phyloP scores from a whole-genome alignment of 129 eudicot species.

The Arctium lappa region DNA sequence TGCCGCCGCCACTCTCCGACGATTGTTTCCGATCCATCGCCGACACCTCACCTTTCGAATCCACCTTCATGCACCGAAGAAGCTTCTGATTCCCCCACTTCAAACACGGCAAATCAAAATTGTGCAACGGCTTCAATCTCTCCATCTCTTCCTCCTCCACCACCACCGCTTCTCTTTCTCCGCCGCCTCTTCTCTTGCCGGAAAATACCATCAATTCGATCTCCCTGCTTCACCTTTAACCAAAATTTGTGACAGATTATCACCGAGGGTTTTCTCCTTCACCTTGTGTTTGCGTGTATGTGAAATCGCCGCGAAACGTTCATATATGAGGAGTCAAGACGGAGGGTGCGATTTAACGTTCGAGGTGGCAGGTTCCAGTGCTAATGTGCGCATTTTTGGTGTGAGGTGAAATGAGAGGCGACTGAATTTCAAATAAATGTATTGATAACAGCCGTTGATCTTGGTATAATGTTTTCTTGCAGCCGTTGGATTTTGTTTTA shows the following conservation, averaged over 20 bases:
- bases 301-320: slow-evolving; percentile 49
- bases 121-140: slow-evolving; percentile 60
- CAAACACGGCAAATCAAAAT: slow-evolving; percentile 57
- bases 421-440: slow-evolving; percentile 29
- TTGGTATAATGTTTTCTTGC: background rate
- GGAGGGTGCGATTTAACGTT: slow-evolving; percentile 45
- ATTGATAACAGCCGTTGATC: slow-evolving; percentile 11
- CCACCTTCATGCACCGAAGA: slow-evolving; percentile 59
- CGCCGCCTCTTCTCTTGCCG: slow-evolving; percentile 23
- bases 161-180: slow-evolving; percentile 17
- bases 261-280: background rate
- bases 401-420: slow-evolving; percentile 32
- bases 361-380: slow-evolving; percentile 31
- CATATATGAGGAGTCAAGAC: slow-evolving; percentile 20
- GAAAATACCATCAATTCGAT: slow-evolving; percentile 32
- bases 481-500: slow-evolving; percentile 25
- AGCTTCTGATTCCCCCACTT: slow-evolving; percentile 71
- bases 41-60: slow-evolving; percentile 34
- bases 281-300: slow-evolving; percentile 9
- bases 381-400: slow-evolving; percentile 36
- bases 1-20: slow-evolving; percentile 19
- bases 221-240: background rate
- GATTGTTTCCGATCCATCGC: slow-evolving; percentile 25
- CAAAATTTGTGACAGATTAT: background rate
- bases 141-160: slow-evolving; percentile 39